phyloP scores from a whole-genome alignment of 1,284 basidiomycete species.

The Trichosporon faecale region DNA sequence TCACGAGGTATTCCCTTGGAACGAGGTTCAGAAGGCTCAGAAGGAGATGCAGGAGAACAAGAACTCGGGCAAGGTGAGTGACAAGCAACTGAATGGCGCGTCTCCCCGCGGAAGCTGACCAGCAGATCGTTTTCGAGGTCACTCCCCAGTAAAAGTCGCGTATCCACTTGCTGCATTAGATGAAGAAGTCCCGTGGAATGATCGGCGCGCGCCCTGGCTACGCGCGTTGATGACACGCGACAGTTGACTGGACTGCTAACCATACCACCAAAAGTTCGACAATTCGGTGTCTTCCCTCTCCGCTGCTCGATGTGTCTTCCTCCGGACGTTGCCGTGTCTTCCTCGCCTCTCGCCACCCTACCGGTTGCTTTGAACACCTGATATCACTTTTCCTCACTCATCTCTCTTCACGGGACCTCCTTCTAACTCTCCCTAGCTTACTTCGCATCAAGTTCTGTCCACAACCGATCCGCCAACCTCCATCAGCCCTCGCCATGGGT shows the following conservation, averaged over 20 bases:
- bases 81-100: too few species aligned
- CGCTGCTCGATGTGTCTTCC: neutral
- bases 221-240: neutral
- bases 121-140: constrained; percentile 27
- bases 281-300: neutral
- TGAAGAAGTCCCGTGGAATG: neutral
- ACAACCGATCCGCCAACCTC: too few species aligned
- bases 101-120: constrained; percentile 4
- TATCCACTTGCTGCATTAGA: neutral
- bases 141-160: constrained; percentile 3
- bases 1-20: constrained; percentile 78
- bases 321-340: neutral
- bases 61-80: constrained; percentile 60
- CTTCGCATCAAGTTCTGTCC: too few species aligned
- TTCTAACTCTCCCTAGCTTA: neutral
- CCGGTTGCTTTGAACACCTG: neutral
- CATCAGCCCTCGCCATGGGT: neutral
- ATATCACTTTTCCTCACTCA: neutral
- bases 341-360: constrained; percentile 2
- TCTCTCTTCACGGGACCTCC: neutral
- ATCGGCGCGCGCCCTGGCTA: neutral
- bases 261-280: neutral
- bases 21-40: constrained; percentile 76
- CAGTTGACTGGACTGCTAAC: neutral
- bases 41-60: constrained; percentile 81